These are phyloP conservation scores for Naematelia aurantialba DNA, from an alignment of 768 basidiomycete species.

Conservation along the genomic window DNA sequence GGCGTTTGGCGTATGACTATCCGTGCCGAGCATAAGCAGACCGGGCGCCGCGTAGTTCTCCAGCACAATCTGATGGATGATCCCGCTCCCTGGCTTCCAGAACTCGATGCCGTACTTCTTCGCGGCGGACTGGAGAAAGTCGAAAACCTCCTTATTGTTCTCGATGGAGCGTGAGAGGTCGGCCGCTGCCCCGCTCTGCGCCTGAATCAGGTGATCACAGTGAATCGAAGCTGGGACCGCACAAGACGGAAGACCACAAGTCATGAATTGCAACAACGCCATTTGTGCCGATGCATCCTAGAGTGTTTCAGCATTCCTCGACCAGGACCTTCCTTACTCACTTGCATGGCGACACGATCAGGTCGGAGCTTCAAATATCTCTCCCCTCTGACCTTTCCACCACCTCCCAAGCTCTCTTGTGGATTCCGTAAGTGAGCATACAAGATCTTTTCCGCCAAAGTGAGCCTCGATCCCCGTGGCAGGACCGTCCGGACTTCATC, in stretches of 20 bases:
- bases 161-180: conserved; percentile 75
- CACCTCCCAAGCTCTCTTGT: conserved; percentile 62
- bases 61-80: conserved; percentile 90
- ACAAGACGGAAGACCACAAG: conserved; percentile 76
- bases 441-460: conserved; percentile 95
- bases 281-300: conserved; percentile 55
- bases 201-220: conserved; percentile 97
- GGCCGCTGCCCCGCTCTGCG: conserved; percentile 75
- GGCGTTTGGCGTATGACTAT: conserved; percentile 97
- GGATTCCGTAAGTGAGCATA: conserved; percentile 87
- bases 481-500: conserved; percentile 66
- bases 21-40: conserved; percentile 73
- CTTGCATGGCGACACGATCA: conserved; percentile 96
- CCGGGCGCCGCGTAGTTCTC: conserved; percentile 97
- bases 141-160: conserved; percentile 92
- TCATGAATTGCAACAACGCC: conserved; percentile 91
- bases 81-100: conserved; percentile 83
- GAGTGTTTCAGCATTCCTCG: conserved; percentile 14
- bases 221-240: conserved; percentile 77
- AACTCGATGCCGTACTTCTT: conserved; percentile 77
- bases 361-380: conserved; percentile 85
- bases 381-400: conserved; percentile 73
- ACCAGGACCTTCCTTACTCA: conserved; percentile 52
- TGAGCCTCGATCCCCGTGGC: conserved; percentile 65
- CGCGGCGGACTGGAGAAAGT: conserved; percentile 87